These are phyloP conservation scores for Bonia amplexicaulis DNA, from an alignment of 176 grass and related monocot species.

Conservation along the genomic window DNA sequence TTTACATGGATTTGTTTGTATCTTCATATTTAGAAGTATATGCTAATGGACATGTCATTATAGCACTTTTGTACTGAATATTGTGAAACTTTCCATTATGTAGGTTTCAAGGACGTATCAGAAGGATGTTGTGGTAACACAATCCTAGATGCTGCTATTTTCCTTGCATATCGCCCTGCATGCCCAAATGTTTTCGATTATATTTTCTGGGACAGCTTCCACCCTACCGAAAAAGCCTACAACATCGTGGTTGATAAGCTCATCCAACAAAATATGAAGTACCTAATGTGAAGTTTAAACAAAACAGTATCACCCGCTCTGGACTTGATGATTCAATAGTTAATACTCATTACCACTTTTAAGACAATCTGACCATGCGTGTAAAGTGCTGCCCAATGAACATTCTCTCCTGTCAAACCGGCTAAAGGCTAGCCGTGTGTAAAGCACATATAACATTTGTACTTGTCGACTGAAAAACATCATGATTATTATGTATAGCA, in stretches of 20 bases:
- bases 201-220: slow-evolving; percentile 60
- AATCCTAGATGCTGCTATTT: slow-evolving; percentile 20
- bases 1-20: not conserved
- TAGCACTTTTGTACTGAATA: not conserved
- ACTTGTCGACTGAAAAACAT: not conserved
- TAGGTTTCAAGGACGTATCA: slow-evolving; percentile 34
- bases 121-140: slow-evolving; percentile 28
- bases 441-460: not conserved
- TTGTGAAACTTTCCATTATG: not conserved
- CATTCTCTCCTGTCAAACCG: not conserved
- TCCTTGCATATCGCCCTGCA: slow-evolving; percentile 31
- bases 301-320: not conserved
- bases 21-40: not conserved
- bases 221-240: slow-evolving; percentile 41
- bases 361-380: not conserved
- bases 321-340: not conserved
- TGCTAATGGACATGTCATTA: not conserved
- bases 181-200: slow-evolving; percentile 42
- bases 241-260: slow-evolving; percentile 41
- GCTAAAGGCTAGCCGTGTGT: not conserved
- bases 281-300: not conserved
- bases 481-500: not conserved
- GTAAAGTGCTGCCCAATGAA: not conserved
- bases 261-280: not conserved
- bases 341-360: not conserved